phyloP scores from a whole-genome alignment of 106 monocot species.

The Cymbidium sinense region DNA sequence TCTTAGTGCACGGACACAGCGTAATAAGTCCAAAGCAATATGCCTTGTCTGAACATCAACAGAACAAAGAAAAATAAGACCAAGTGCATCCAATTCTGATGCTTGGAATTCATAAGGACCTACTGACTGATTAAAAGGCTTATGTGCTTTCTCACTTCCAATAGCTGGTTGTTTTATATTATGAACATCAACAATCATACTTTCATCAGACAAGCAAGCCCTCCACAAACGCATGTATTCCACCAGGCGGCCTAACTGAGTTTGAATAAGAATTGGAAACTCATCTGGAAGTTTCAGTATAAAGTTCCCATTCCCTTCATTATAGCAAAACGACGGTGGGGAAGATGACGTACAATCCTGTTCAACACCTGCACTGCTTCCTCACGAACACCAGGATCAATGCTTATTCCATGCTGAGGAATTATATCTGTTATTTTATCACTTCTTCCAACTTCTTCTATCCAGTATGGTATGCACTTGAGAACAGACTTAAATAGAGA shows the following conservation, averaged over 20 bases:
- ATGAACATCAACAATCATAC: slow-evolving; percentile 32
- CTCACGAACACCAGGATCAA: slow-evolving; percentile 98
- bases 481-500: slow-evolving; percentile 89
- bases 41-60: slow-evolving; percentile 95
- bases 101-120: slow-evolving; percentile 63
- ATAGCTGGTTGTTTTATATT: slow-evolving; percentile 33
- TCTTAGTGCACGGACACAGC: slow-evolving; percentile 68
- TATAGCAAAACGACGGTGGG: slow-evolving; percentile 87
- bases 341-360: slow-evolving; percentile 77
- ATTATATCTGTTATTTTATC: slow-evolving; percentile 98
- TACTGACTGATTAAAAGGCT: slow-evolving; percentile 44
- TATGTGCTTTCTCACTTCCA: slow-evolving; percentile 30
- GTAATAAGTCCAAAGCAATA: slow-evolving; percentile 86
- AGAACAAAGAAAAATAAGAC: slow-evolving; percentile 95
- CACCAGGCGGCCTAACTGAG: slow-evolving; percentile 72
- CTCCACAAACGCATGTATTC: slow-evolving; percentile 95
- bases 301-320: slow-evolving; percentile 95
- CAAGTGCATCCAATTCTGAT: slow-evolving; percentile 94
- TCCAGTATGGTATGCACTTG: slow-evolving; percentile 93
- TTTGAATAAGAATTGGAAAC: slow-evolving; percentile 95
- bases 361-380: slow-evolving; percentile 95
- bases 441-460: slow-evolving; percentile 89
- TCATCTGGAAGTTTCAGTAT: slow-evolving; percentile 93
- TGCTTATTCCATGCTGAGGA: slow-evolving; percentile 98
- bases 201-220: slow-evolving; percentile 80